These are phyloP conservation scores for Crithidia thermophila DNA, from an alignment of 208 protist genomes.

Conservation along the genomic window DNA sequence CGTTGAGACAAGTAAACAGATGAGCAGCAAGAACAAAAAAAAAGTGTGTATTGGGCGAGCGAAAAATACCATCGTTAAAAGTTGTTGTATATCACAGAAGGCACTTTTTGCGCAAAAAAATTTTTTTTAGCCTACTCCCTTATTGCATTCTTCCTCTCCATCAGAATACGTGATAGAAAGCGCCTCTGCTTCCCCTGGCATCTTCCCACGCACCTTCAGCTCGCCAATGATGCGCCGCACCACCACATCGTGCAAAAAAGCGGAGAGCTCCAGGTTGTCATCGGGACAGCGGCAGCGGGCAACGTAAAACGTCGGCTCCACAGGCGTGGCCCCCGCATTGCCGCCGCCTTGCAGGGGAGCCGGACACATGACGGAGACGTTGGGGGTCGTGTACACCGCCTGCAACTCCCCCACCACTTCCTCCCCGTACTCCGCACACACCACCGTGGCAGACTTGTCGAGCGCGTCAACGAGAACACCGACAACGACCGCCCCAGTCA, in stretches of 20 bases:
- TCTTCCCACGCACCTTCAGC: slow-evolving; percentile 3
- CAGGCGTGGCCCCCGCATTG: background rate
- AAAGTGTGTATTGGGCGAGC: background rate
- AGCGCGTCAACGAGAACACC: slow-evolving; percentile 15
- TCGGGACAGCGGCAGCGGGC: slow-evolving; percentile 13
- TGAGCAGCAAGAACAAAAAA: background rate
- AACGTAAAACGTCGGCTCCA: slow-evolving; percentile 14
- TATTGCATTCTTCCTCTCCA: too few relatives aligned
- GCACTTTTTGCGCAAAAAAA: too few relatives aligned
- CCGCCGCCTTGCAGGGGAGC: background rate
- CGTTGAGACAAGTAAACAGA: background rate
- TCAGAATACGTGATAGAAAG: background rate
- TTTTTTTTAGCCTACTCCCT: too few relatives aligned
- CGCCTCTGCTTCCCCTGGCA: background rate
- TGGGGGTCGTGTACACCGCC: slow-evolving; percentile 4
- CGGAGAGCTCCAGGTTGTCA: slow-evolving; percentile 15
- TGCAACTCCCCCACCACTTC: background rate
- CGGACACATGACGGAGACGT: slow-evolving; percentile 11
- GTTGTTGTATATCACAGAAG: too few relatives aligned
- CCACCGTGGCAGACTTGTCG: background rate
- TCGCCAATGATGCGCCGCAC: slow-evolving; percentile 21
- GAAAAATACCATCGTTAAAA: too few relatives aligned
- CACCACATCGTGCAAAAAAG: slow-evolving; percentile 27
- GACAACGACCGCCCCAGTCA: slow-evolving; percentile 11
- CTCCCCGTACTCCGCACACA: background rate